Evolutionary conservation across 2,329 filamentous ascomycete genomes (phyloP).

Genomic region (Cladosporium halotolerans): DNA sequence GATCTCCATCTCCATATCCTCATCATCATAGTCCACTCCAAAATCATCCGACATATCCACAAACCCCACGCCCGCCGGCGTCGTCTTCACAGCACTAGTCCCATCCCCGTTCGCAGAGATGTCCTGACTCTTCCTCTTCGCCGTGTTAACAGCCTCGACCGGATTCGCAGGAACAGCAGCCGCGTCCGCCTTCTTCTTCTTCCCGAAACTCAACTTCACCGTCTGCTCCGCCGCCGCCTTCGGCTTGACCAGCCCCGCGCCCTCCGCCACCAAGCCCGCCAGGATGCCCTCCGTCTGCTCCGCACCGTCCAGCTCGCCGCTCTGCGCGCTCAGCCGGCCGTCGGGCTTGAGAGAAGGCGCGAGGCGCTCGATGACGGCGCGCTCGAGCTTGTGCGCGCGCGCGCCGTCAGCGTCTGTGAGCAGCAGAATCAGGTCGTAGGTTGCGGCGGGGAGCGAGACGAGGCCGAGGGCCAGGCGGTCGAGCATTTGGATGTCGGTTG

Average conservation of each 20-base stretch:
- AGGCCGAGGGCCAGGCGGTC: conserved; percentile 81
- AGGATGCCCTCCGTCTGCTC: conserved; percentile 75
- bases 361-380: conserved; percentile 62
- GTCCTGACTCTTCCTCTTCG: conserved; percentile 29
- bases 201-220: conserved; percentile 54
- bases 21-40: conserved; percentile 41
- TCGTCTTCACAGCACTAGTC: conserved; percentile 25
- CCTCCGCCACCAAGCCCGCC: conserved; percentile 63
- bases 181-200: conserved; percentile 46
- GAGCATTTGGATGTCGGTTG: conserved; percentile 93
- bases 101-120: conserved; percentile 33
- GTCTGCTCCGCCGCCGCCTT: conserved; percentile 24
- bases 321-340: conserved; percentile 62
- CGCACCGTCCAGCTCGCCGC: conserved; percentile 51
- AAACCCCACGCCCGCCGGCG: conserved; percentile 58
- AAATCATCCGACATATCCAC: conserved; percentile 59
- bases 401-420: conserved; percentile 70
- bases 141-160: conserved; percentile 26
- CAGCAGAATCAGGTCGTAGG: conserved; percentile 80
- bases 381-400: conserved; percentile 61
- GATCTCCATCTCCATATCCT: conserved; percentile 31
- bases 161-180: conserved; percentile 32
- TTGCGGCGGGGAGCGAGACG: conserved; percentile 65
- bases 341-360: conserved; percentile 65
- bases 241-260: conserved; percentile 61